phyloP scores from a whole-genome alignment of 345 rosid genomes.

The Boechera stricta region DNA sequence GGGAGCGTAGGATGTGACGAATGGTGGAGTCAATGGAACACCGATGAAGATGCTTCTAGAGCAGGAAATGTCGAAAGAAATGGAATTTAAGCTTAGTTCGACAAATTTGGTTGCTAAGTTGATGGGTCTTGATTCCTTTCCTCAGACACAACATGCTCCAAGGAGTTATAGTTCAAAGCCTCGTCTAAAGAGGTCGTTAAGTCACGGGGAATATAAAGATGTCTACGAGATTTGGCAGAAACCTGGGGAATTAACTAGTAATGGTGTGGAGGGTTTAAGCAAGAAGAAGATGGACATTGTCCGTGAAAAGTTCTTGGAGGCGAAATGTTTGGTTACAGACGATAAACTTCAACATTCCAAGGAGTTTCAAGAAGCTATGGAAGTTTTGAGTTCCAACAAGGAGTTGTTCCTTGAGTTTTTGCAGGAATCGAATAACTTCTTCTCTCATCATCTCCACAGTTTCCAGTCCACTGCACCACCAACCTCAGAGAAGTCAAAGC shows the following conservation, averaged over 20 bases:
- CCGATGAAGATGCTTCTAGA: constrained; percentile 81
- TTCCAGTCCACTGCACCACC: constrained; percentile 53
- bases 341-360: constrained; percentile 81
- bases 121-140: constrained; percentile 94
- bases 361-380: constrained; percentile 88
- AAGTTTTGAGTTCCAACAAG: constrained; percentile 73
- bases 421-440: constrained; percentile 76
- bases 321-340: constrained; percentile 82
- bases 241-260: constrained; percentile 11
- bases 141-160: constrained; percentile 54
- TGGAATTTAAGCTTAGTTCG: constrained; percentile 55
- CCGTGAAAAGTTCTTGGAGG: constrained; percentile 86
- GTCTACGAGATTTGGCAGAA: constrained; percentile 65
- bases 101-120: constrained; percentile 88
- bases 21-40: constrained; percentile 65
- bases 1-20: constrained; percentile 56
- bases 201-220: constrained; percentile 62
- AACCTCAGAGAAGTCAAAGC: constrained; percentile 63
- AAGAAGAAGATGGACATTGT: constrained; percentile 80
- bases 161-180: constrained; percentile 56
- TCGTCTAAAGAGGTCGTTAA: constrained; percentile 58
- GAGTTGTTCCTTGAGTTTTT: constrained; percentile 81
- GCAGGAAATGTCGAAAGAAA: constrained; percentile 84
- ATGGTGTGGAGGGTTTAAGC: constrained; percentile 40
- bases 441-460: constrained; percentile 60